phyloP scores from a whole-genome alignment of 257 asterid genomes.

The Plectranthus barbatus region DNA sequence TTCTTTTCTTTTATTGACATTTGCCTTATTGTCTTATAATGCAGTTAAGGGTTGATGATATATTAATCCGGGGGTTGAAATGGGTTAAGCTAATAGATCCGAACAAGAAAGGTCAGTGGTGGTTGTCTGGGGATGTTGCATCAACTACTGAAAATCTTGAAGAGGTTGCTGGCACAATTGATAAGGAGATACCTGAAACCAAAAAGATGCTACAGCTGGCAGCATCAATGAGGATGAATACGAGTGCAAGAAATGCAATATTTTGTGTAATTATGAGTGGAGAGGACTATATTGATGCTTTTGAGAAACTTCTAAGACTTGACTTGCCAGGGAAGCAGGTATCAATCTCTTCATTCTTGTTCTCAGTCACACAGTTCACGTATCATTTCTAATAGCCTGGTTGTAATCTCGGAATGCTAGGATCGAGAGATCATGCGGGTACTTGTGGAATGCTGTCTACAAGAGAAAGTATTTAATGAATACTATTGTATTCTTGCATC shows the following conservation, averaged over 20 bases:
- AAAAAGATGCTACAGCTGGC: slow-evolving; percentile 85
- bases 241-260: slow-evolving; percentile 82
- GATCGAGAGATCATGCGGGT: slow-evolving; percentile 95
- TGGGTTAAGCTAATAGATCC: slow-evolving; percentile 92
- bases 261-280: slow-evolving; percentile 88
- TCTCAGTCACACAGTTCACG: background rate
- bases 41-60: slow-evolving; percentile 74
- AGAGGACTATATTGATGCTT: slow-evolving; percentile 88
- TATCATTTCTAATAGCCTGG: background rate
- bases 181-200: slow-evolving; percentile 66
- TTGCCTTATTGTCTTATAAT: slow-evolving; percentile 1
- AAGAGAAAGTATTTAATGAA: slow-evolving; percentile 84
- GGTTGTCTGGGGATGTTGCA: slow-evolving; percentile 67
- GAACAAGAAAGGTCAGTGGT: slow-evolving; percentile 92
- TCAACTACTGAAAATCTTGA: slow-evolving; percentile 39
- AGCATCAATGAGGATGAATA: slow-evolving; percentile 88
- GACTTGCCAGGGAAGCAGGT: slow-evolving; percentile 94
- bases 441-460: slow-evolving; percentile 88
- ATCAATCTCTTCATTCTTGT: background rate
- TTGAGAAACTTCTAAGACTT: slow-evolving; percentile 78
- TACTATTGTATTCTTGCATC: slow-evolving; percentile 83
- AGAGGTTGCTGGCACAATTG: slow-evolving; percentile 69
- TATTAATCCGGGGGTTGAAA: slow-evolving; percentile 62
- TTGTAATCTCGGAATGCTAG: slow-evolving; percentile 30
- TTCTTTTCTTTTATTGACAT: background rate